Base-by-base conservation (phyloP, 768 basidiomycete genomes). In the Neoboletus brunneissimus region DNA sequence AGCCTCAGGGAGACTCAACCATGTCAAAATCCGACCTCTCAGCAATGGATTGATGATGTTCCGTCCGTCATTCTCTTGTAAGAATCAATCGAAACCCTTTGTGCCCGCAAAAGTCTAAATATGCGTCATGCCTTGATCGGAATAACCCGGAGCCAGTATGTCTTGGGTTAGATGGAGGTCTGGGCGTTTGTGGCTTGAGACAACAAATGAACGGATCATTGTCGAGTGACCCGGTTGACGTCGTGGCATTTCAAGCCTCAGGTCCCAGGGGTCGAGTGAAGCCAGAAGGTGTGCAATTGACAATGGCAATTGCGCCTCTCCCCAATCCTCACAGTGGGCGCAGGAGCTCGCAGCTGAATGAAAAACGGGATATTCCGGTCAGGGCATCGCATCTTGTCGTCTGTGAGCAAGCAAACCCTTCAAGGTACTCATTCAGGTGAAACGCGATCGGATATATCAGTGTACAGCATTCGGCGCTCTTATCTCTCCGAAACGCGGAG, bases 71-170 rank as follows among this genome's bases (percentile, higher is more conserved):
- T 32, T 42, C 35, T 34, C 29, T 27, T 31, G 16, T 35, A 9
- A 25, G 22, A 20, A 18, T 16, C 16, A 18, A n/a, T n/a, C 38
- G 10, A 40, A 20, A 20, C 15, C 40, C 11, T 27, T 6, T 9
- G 8, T 6, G 34, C 38, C 34, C 45, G 42, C 53, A 40, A 65
- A 65, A 64, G 59, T 57, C 54, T 61, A 55, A 64, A 55, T 56
- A 59, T 58, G 60, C 63, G 56, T 65, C 63, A 56, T 53, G 22
- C 27, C 34, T 64, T 51, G 56, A 55, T 57, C 55, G 46, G 56
- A 29, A 18, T 10, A 15, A 22, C 20, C 22, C 51, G 45, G 55
- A 29, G n/a, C 20, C 51, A 22, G 37, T 51, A 22, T 37, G 32
- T n/a, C 37, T 37, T 34, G 34, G 41, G 40, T 12, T 3, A n/a